Evolutionary conservation across 306 rosid genomes (phyloP).

Genomic region (Gynostemma pentaphyllum): DNA sequence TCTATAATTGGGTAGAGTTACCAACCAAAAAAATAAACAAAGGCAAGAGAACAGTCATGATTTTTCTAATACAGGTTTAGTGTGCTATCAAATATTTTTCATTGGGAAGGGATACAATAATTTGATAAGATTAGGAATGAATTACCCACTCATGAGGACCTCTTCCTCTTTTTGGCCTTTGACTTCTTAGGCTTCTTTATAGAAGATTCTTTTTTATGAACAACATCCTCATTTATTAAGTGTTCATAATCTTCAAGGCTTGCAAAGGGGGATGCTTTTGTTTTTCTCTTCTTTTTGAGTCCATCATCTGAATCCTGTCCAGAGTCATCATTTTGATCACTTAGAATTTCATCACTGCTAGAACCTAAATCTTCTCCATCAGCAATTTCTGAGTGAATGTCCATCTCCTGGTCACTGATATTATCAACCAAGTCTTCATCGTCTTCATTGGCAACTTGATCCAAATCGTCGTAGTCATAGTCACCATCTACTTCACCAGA

Average conservation of each 20-base stretch:
- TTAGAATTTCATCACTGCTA: slow-evolving; percentile 16
- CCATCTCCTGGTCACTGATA: slow-evolving; percentile 53
- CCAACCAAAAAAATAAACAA: slow-evolving; percentile 2
- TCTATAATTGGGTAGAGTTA: background rate
- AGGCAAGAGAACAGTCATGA: background rate
- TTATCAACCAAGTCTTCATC: slow-evolving; percentile 75
- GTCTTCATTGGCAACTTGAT: slow-evolving; percentile 49
- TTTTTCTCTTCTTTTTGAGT: slow-evolving; percentile 42
- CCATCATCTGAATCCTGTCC: slow-evolving; percentile 20
- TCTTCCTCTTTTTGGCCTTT: slow-evolving; percentile 23
- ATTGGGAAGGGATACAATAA: background rate
- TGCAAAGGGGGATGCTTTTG: slow-evolving; percentile 60
- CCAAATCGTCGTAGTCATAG: slow-evolving; percentile 78
- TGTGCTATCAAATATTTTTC: background rate
- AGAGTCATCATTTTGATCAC: background rate
- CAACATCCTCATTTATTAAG: slow-evolving; percentile 28
- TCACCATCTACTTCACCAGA: slow-evolving; percentile 43
- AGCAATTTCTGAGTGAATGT: slow-evolving; percentile 34
- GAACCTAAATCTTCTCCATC: slow-evolving; percentile 40
- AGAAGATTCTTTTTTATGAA: slow-evolving; percentile 18
- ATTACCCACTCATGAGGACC: slow-evolving; percentile 9
- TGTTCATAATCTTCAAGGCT: slow-evolving; percentile 81
- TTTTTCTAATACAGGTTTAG: background rate
- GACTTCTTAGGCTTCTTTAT: slow-evolving; percentile 16
- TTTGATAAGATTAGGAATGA: background rate